A percentile compares a stretch with the other conserved stretches of the same genome.
phyloP scores from a whole-genome alignment of 805 yeast genomes.

The Zygosaccharomyces siamensis region DNA sequence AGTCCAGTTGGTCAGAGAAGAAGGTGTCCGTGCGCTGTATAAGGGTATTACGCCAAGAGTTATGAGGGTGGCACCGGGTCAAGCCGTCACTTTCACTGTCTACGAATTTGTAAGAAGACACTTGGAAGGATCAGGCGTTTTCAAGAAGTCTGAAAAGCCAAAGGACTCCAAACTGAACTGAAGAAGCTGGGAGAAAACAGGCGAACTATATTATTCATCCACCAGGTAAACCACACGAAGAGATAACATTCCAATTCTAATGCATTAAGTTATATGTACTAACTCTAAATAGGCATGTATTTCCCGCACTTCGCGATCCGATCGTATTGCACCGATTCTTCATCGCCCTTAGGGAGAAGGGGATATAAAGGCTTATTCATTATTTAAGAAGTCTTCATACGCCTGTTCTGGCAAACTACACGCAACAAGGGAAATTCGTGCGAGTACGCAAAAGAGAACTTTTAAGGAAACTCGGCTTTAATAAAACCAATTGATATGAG shows the following conservation, averaged over 20 bases:
- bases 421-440: neutral
- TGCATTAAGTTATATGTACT: slow-evolving; percentile 1
- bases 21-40: slow-evolving; percentile 83
- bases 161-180: slow-evolving; percentile 9
- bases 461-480: neutral
- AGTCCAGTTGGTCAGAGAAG: slow-evolving; percentile 74
- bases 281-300: slow-evolving; percentile 3
- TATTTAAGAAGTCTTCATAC: neutral
- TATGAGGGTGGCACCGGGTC: slow-evolving; percentile 99
- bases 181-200: neutral
- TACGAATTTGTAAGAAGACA: slow-evolving; percentile 79
- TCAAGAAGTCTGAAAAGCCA: slow-evolving; percentile 15
- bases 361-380: neutral
- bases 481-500: slow-evolving; percentile 1
- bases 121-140: slow-evolving; percentile 42
- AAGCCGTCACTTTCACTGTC: slow-evolving; percentile 96
- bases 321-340: neutral
- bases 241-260: slow-evolving; percentile 5
- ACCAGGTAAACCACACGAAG: neutral
- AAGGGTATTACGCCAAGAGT: slow-evolving; percentile 98
- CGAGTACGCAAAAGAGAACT: neutral
- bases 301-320: neutral
- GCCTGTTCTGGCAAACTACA: neutral
- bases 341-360: neutral
- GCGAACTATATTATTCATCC: neutral